Percentiles rank a stretch among this genome's conserved stretches.
These are phyloP conservation scores for Excoecaria cochinchinensis DNA, from an alignment of 345 rosid species.

Conservation along the genomic window DNA sequence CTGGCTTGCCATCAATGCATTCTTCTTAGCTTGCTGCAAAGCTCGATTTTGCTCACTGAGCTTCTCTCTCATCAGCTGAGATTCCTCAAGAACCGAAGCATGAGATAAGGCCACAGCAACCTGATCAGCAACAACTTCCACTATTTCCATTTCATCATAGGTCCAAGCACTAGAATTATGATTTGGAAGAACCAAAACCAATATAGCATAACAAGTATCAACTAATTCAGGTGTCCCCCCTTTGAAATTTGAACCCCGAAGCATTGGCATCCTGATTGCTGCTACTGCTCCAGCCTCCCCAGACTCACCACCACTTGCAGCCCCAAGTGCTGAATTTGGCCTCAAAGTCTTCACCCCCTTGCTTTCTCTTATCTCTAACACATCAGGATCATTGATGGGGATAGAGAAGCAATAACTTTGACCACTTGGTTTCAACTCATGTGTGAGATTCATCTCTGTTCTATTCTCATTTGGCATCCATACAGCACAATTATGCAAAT, in stretches of 20 bases:
- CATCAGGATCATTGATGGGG: conserved; percentile 55
- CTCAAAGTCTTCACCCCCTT: conserved; percentile 64
- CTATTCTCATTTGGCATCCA: conserved; percentile 93
- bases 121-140: conserved; percentile 96
- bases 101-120: conserved; percentile 97
- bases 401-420: conserved; percentile 39
- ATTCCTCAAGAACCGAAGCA: conserved; percentile 92
- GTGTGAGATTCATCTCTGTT: conserved; percentile 67
- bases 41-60: conserved; percentile 71
- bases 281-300: conserved; percentile 76
- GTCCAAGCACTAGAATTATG: conserved; percentile 57
- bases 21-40: conserved; percentile 70
- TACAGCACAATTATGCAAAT: conserved; percentile 76
- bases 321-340: conserved; percentile 63
- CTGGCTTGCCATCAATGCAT: conserved; percentile 94
- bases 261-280: conserved; percentile 92
- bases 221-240: conserved; percentile 86
- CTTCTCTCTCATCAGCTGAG: conserved; percentile 83
- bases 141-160: conserved; percentile 69
- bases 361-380: conserved; percentile 56
- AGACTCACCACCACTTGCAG: conserved; percentile 58
- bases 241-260: conserved; percentile 73
- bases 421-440: conserved; percentile 55
- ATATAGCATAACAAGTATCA: conserved; percentile 72
- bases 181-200: conserved; percentile 77